These are phyloP conservation scores for Kwoniella shivajii DNA, from an alignment of 1,284 basidiomycete genomes.

Conservation along the genomic window DNA sequence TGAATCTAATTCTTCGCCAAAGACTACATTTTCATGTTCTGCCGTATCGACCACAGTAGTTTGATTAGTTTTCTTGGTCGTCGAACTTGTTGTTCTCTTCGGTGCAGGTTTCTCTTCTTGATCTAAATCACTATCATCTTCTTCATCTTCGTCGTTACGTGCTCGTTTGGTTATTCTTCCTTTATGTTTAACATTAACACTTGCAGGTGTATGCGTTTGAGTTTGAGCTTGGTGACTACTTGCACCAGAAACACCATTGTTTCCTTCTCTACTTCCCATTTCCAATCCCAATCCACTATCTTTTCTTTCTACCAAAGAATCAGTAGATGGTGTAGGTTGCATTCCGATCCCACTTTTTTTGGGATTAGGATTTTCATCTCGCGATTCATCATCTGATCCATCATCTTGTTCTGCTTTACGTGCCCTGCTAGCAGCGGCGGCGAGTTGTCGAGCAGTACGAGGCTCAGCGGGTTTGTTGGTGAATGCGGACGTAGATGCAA, in stretches of 20 bases:
- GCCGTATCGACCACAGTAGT: conserved; percentile 5
- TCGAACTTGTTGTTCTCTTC: conserved; percentile 19
- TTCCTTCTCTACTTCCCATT: conserved; percentile 25
- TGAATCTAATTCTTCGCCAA: conserved; percentile 57
- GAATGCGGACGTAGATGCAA: conserved; percentile 43
- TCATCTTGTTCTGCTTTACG: conserved; percentile 32
- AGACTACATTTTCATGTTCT: conserved; percentile 20
- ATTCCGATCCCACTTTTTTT: conserved; percentile 24
- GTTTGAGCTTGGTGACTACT: neutral
- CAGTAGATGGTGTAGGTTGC: conserved; percentile 28
- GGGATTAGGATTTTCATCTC: conserved; percentile 11
- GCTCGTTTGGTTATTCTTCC: conserved; percentile 31
- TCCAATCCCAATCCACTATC: conserved; percentile 27
- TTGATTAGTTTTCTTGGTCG: conserved; percentile 9
- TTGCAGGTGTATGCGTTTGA: conserved; percentile 22
- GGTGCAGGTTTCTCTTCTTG: conserved; percentile 28
- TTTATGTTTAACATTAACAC: neutral
- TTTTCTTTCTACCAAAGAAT: conserved; percentile 25
- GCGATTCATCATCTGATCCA: conserved; percentile 42
- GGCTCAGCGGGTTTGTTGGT: conserved; percentile 39
- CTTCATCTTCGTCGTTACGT: conserved; percentile 35
- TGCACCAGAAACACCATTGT: conserved; percentile 3
- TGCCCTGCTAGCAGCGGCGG: conserved; percentile 46
- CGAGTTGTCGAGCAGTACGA: conserved; percentile 49
- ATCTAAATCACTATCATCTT: conserved; percentile 39